Evolutionary conservation across 208 protist species (phyloP).

Genomic region (Acanthamoeba healyi): DNA sequence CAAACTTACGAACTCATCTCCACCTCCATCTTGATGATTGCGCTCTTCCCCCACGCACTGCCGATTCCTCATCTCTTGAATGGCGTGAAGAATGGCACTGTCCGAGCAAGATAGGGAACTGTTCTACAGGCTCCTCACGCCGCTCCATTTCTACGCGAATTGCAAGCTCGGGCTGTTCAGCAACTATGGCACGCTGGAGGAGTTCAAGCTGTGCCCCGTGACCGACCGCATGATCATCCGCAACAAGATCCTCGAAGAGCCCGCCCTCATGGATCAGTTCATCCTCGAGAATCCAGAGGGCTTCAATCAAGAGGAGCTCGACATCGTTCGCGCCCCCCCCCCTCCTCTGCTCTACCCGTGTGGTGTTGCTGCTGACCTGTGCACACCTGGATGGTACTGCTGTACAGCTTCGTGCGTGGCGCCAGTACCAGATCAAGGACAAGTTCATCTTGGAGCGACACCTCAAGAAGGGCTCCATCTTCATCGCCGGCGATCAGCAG

Average conservation of each 20-base stretch:
- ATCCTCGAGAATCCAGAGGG: conserved; percentile 2
- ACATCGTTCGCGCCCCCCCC: neutral
- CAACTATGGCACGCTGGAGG: neutral
- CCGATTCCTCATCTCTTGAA: no score
- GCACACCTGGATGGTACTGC: no score
- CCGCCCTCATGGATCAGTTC: conserved; percentile 32
- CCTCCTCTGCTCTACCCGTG: neutral
- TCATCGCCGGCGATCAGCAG: conserved; percentile 2
- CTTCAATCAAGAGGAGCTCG: conserved; percentile 40
- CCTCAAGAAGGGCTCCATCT: conserved; percentile 57
- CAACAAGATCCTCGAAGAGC: conserved; percentile 41
- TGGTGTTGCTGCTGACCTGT: neutral
- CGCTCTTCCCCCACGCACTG: neutral
- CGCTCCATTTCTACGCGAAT: conserved; percentile 37
- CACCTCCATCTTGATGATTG: neutral
- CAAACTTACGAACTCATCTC: neutral
- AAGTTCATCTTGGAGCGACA: conserved; percentile 48
- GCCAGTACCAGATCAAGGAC: conserved; percentile 21
- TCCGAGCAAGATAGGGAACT: conserved; percentile 42
- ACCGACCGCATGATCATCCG: conserved; percentile 1
- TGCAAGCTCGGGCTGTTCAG: neutral
- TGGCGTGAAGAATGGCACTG: neutral
- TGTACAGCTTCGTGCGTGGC: conserved; percentile 19
- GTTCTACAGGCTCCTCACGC: conserved; percentile 57
- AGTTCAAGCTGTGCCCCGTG: conserved; percentile 26